These are phyloP conservation scores for Phaeosphaeria sp. DNA, from an alignment of 2,329 filamentous ascomycete species.

Conservation along the genomic window DNA sequence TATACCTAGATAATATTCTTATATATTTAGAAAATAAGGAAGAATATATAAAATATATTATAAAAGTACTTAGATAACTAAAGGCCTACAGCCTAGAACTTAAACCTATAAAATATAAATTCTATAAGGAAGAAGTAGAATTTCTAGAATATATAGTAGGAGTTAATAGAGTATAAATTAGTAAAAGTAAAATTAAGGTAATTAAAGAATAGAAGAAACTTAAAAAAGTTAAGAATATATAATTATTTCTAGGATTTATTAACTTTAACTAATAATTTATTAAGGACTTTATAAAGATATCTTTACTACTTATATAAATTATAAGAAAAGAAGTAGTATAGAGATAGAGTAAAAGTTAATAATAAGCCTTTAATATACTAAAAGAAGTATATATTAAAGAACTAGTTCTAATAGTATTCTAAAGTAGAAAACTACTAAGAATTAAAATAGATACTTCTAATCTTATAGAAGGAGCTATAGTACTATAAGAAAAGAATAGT, in stretches of 20 bases:
- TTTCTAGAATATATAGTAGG: conserved; percentile 13
- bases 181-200: conserved; percentile 3
- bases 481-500: neutral
- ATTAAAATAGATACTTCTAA: conserved; percentile 4
- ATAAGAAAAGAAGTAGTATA: conserved; percentile 4
- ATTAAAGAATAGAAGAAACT: conserved; percentile 4
- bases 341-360: neutral
- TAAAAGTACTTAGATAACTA: neutral
- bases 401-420: conserved; percentile 2
- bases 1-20: neutral
- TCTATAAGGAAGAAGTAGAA: conserved; percentile 4
- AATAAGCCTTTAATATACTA: conserved; percentile 3
- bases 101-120: neutral
- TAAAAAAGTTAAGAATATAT: conserved; percentile 4
- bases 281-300: conserved; percentile 2
- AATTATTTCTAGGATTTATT: conserved; percentile 13
- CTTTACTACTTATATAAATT: conserved; percentile 4
- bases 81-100: conserved; percentile 2
- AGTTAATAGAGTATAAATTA: conserved; percentile 6
- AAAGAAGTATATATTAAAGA: neutral
- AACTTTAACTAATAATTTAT: conserved; percentile 13
- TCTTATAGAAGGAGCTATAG: neutral
- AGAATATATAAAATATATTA: neutral
- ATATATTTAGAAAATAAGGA: neutral
- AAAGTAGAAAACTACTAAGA: neutral